Conservation (phyloP, 495 filamentous ascomycete genomes). For the Podospora pseudoanserina region DNA sequence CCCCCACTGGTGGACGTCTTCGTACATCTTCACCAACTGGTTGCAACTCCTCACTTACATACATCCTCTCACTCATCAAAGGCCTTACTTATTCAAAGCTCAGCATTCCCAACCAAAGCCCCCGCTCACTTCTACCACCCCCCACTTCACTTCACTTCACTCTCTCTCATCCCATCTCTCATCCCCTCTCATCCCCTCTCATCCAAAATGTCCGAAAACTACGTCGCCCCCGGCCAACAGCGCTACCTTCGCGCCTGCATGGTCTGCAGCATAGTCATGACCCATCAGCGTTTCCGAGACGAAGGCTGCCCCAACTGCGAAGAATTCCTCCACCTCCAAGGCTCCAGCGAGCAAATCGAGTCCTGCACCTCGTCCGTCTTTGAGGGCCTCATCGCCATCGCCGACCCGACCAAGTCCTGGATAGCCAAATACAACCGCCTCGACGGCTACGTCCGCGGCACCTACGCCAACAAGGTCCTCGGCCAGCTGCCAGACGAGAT, state of each 20-base stretch:
- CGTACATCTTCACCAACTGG: not conserved
- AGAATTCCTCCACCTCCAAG: conserved; percentile 75
- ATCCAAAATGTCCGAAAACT: conserved; percentile 46
- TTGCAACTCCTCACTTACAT: not conserved
- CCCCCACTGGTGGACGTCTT: not conserved
- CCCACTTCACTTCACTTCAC: not conserved
- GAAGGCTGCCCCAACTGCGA: conserved; percentile 97
- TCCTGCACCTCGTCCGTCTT: conserved; percentile 95
- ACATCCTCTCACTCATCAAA: not conserved
- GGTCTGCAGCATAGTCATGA: conserved; percentile 92
- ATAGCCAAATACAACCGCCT: conserved; percentile 93
- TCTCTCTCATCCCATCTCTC: not conserved
- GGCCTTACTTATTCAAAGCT: not conserved
- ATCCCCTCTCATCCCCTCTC: not conserved
- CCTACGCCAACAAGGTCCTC: conserved; percentile 90
- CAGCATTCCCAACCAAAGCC: not conserved
- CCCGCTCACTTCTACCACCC: not conserved
- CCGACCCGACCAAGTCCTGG: conserved; percentile 78
- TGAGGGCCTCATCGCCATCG: conserved; percentile 79
- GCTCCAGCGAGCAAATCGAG: conserved; percentile 72
- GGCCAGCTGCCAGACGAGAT: conserved; percentile 65
- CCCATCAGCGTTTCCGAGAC: conserved; percentile 71
- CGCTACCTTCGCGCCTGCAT: conserved; percentile 93
- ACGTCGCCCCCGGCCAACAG: conserved; percentile 63
- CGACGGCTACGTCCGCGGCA: conserved; percentile 76